These are phyloP conservation scores for Nematodospora valgi DNA, from an alignment of 805 yeast genomes.

Conservation along the genomic window DNA sequence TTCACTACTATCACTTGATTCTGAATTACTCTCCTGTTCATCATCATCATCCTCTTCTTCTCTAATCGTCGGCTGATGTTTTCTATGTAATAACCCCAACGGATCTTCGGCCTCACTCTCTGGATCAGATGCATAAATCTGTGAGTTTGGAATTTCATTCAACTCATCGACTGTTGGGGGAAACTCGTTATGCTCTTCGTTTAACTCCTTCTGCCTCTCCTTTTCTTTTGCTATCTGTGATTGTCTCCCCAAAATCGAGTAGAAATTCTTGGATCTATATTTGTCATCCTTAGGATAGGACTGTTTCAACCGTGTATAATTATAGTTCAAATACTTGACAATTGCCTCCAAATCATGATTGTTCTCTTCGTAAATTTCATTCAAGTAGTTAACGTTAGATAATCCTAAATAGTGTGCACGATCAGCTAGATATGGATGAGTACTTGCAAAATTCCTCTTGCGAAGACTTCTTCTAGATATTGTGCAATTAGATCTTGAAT, in stretches of 20 bases:
- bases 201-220: slow-evolving; percentile 2
- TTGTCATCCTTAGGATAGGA: slow-evolving; percentile 38
- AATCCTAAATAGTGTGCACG: slow-evolving; percentile 43
- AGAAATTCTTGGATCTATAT: slow-evolving; percentile 36
- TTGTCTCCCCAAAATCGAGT: slow-evolving; percentile 30
- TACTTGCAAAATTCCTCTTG: slow-evolving; percentile 40
- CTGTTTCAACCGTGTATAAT: slow-evolving; percentile 27
- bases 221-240: slow-evolving; percentile 7
- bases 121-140: not conserved
- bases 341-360: slow-evolving; percentile 30
- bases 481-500: slow-evolving; percentile 4
- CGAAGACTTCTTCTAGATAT: slow-evolving; percentile 29
- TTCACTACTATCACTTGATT: not conserved
- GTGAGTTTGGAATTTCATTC: not conserved
- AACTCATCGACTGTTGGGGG: slow-evolving; percentile 5
- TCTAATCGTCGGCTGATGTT: slow-evolving; percentile 3
- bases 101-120: slow-evolving; percentile 1
- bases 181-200: slow-evolving; percentile 10
- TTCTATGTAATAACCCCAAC: not conserved
- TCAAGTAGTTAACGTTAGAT: slow-evolving; percentile 30
- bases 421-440: slow-evolving; percentile 44
- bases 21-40: slow-evolving; percentile 1
- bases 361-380: slow-evolving; percentile 34
- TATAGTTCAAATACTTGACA: slow-evolving; percentile 31
- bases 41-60: slow-evolving; percentile 1